Conservation (phyloP, 306 rosid genomes). For the Sesbania bispinosa region DNA sequence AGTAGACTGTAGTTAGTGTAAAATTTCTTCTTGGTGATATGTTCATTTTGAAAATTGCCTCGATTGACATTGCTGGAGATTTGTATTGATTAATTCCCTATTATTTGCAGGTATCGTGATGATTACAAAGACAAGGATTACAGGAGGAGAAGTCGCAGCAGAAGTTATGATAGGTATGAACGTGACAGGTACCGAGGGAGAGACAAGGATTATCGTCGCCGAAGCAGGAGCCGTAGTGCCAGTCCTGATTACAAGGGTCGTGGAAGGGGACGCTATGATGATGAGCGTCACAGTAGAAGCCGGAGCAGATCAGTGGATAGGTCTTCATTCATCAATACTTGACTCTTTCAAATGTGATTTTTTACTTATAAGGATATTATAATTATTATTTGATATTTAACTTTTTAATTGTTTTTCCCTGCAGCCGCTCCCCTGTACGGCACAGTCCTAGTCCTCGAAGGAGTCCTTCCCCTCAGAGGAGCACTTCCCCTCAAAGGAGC, state of each 20-base stretch:
- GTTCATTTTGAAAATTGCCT: neutral
- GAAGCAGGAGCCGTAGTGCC: constrained; percentile 72
- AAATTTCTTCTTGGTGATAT: neutral
- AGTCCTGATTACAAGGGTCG: constrained; percentile 68
- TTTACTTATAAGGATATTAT: neutral
- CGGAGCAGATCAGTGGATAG: constrained; percentile 65
- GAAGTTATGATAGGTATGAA: constrained; percentile 64
- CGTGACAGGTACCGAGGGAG: constrained; percentile 60
- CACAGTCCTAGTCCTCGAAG: constrained; percentile 54
- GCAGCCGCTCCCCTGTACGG: constrained; percentile 63
- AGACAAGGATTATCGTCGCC: constrained; percentile 51
- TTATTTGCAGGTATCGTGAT: constrained; percentile 49
- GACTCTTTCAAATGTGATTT: neutral
- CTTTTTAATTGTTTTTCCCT: neutral
- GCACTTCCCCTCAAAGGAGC: constrained; percentile 50
- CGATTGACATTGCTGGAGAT: no score
- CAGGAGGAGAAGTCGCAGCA: constrained; percentile 70
- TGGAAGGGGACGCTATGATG: constrained; percentile 60
- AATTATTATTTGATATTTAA: neutral
- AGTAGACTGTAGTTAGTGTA: neutral
- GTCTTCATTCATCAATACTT: constrained; percentile 29
- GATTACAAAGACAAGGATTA: constrained; percentile 57
- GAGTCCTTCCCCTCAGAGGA: constrained; percentile 52
- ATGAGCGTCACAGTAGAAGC: constrained; percentile 56
- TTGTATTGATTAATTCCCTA: neutral